These are phyloP conservation scores for Zymoseptoria brevis DNA, from an alignment of 2,329 filamentous ascomycete species.

Conservation along the genomic window DNA sequence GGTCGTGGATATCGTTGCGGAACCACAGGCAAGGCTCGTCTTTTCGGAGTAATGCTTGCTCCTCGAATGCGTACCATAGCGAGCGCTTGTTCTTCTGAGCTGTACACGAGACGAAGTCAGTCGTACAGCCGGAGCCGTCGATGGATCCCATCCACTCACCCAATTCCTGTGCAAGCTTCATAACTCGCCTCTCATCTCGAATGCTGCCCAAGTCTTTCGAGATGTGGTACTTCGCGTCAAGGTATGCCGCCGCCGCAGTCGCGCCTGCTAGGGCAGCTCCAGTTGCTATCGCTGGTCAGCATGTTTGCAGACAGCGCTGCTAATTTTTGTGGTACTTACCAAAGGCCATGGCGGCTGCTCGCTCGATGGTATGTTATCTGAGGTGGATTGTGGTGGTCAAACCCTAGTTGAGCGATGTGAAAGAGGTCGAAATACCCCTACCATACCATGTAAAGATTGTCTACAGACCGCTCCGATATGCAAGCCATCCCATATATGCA, in stretches of 20 bases:
- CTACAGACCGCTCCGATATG: background rate
- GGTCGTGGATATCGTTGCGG: conserved; percentile 41
- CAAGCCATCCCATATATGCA: background rate
- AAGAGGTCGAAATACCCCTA: background rate
- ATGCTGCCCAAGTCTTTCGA: conserved; percentile 55
- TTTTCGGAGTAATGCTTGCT: conserved; percentile 33
- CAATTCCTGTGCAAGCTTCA: conserved; percentile 4
- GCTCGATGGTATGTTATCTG: background rate
- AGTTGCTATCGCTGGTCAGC: conserved; percentile 2
- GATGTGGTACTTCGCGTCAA: conserved; percentile 63
- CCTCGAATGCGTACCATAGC: conserved; percentile 57
- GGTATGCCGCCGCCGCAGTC: conserved; percentile 62
- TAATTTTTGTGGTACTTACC: background rate
- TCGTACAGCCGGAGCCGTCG: background rate
- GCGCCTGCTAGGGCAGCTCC: conserved; percentile 39
- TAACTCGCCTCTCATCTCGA: conserved; percentile 7
- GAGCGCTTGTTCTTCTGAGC: conserved; percentile 48
- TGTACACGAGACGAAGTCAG: conserved; percentile 21
- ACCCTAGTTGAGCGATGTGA: background rate
- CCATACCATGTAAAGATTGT: background rate
- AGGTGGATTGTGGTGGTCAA: background rate
- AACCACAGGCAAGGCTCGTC: conserved; percentile 58
- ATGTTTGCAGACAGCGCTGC: background rate
- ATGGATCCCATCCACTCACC: background rate
- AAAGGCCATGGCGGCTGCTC: background rate